Evolutionary conservation across 176 grass and related monocot species (phyloP), one percentile per base, ranked within the genome.

Genomic region (Rhipidocladum racemiflorum): DNA sequence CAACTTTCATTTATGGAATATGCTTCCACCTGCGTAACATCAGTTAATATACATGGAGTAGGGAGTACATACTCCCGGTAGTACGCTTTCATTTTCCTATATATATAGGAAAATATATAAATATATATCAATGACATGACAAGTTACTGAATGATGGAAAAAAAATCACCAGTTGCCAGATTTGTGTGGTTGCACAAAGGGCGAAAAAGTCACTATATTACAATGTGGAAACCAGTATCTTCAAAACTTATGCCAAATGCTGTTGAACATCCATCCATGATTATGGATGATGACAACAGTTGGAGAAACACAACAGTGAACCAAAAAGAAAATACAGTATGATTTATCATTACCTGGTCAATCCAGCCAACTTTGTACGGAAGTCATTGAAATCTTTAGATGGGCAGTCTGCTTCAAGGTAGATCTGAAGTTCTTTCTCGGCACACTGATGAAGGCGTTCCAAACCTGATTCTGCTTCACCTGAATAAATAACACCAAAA

Each of bases 361-460:
- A 80, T 74, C 97, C 97, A 81, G 97, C 97, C 72, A 99, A 78
- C 72, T 99, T 99, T 79, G 97, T 99, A 90, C 97, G 97, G 35
- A 99, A 99, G 63, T 99, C 97, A 60, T 99, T 99, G 72, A 99
- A 99, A 81, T 99, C 97, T 85, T 89, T 96, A 14, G 89, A 86
- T 74, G 97, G 93, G 75, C 64, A 85, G 61, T 96, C 93, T 77
- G 93, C 97, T 18, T 99, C 97, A 70, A 99, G 97, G 85, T 99
- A 92, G 61, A 87, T 60, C 86, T 99, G 97, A 66, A 99, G 91
- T 65, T 99, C 97, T 87, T 96, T 99, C 78, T 99, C 97, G 32
- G 93, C 97, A 72, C 97, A 99, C 40, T 99, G 93, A 93, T 99
- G 97, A 64, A 99, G 88, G n/a, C 97, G 92, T 81, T 99, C 97